Conservation (phyloP, 2,329 filamentous ascomycete species). For the Fusarium illudens region DNA sequence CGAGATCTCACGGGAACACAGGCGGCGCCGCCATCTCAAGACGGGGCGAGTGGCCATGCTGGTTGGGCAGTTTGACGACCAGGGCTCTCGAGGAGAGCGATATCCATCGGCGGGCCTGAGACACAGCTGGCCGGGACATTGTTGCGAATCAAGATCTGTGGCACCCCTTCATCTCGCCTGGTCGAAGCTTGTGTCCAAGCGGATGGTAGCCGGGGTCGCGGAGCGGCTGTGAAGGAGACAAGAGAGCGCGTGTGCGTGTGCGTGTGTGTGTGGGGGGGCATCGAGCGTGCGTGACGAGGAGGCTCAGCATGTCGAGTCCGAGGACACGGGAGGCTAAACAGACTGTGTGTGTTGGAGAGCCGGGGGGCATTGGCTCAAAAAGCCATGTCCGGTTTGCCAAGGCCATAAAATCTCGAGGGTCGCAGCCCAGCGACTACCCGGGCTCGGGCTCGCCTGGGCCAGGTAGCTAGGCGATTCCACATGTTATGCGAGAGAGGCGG, state of each 20-base stretch:
- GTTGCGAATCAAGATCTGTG: slow-evolving; percentile 52
- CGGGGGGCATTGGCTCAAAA: slow-evolving; percentile 4
- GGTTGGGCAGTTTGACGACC: slow-evolving; percentile 42
- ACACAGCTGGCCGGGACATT: slow-evolving; percentile 46
- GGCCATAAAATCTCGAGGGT: slow-evolving; percentile 15
- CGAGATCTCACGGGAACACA: slow-evolving; percentile 44
- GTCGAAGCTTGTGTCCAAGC: slow-evolving; percentile 42
- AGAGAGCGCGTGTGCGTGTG: slow-evolving; percentile 21
- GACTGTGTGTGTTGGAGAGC: slow-evolving; percentile 10
- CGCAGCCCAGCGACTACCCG: slow-evolving; percentile 10
- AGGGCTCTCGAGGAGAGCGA: slow-evolving; percentile 24
- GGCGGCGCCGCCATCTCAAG: slow-evolving; percentile 44
- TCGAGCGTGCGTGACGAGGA: slow-evolving; percentile 29
- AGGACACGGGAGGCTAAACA: slow-evolving; percentile 23
- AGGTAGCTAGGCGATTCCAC: slow-evolving; percentile 20
- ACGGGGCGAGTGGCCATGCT: slow-evolving; percentile 32
- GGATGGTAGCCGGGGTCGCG: slow-evolving; percentile 29
- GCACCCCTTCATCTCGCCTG: slow-evolving; percentile 51
- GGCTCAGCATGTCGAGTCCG: slow-evolving; percentile 27
- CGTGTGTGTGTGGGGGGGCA: slow-evolving; percentile 1
- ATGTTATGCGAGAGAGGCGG: slow-evolving; percentile 13
- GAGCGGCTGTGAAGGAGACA: slow-evolving; percentile 27
- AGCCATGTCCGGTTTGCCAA: neutral
- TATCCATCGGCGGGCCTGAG: slow-evolving; percentile 37
- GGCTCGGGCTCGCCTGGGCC: neutral